phyloP scores from a whole-genome alignment of 1,284 basidiomycete genomes.

The Amylostereum chailletii region DNA sequence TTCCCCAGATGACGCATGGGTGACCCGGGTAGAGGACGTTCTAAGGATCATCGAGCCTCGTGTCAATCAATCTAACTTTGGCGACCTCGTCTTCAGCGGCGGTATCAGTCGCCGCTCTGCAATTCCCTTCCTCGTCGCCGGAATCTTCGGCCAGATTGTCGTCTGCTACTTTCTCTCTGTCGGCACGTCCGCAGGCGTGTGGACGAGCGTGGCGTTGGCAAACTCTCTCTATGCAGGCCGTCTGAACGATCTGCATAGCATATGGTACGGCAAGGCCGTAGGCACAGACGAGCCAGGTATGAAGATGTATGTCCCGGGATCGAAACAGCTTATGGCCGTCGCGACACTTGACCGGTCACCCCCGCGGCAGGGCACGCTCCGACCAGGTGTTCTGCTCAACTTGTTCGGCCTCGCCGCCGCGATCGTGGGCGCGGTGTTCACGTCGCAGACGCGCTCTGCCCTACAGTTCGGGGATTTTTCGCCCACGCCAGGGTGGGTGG shows the following conservation, averaged over 20 bases:
- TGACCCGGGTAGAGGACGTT: no score
- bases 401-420: conserved; percentile 15
- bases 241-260: conserved; percentile 17
- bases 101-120: no score
- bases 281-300: conserved; percentile 16
- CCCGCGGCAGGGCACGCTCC: conserved; percentile 13
- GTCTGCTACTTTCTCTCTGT: conserved; percentile 20
- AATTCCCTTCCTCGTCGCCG: conserved; percentile 18
- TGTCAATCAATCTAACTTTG: no score
- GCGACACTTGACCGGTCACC: conserved; percentile 18
- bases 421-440: conserved; percentile 16
- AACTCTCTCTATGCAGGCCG: conserved; percentile 16
- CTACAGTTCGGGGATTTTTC: conserved; percentile 13
- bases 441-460: conserved; percentile 13
- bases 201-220: conserved; percentile 18
- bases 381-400: conserved; percentile 17
- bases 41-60: no score
- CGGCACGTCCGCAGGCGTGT: conserved; percentile 19
- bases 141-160: conserved; percentile 17
- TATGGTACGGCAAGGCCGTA: conserved; percentile 13
- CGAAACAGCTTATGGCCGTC: conserved; percentile 16
- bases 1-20: no score
- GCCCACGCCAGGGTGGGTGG: conserved; percentile 16
- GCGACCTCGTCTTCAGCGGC: no score
- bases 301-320: conserved; percentile 18